Base-by-base conservation (phyloP, 257 asterid species). In the Thymus quinquecostatus region DNA sequence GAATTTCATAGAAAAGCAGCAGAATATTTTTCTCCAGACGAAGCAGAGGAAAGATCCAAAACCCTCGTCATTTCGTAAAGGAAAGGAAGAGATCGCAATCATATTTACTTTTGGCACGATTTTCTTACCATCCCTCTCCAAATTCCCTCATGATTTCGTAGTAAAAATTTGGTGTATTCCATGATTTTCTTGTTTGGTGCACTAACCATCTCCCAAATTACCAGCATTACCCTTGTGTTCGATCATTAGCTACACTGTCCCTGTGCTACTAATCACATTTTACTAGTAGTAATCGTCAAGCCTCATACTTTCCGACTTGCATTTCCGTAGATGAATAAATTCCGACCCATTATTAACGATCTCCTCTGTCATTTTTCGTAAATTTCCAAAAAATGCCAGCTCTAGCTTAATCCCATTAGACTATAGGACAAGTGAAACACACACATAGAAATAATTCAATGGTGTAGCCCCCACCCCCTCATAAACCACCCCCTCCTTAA, bases 391-490 rank as follows among this genome's bases (percentile, higher is more conserved):
- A 59, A 8, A 43, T n/a, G 78, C 71, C 77, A 75, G 78, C 83
- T 58, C 66, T 51, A 43, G 45, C 30, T 61, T 28, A 69, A 62
- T 47, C 9, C 32, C 40, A 54, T 64, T 63, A 44, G 6, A 10
- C 43, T 6, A 30, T 29, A 30, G 5, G 34, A 14, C 51, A 1
- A 59, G 27, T 58, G 56, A 58, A 60, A 2, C n/a, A 11, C 21
- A 21, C 21, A 40, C 38, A 56, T 3, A 55, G 41, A 11, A 56
- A 56, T 11, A 56, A 36, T 5, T 27, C 58, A 8, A 64, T 27
- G 72, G 41, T 38, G 65, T 13, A 66, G 82, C 29, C 87, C 85
- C 85, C 84, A 81, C 80, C 74, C 78, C 87, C 72, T 79, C 69
- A 60, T 38, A 72, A 72, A 59, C 47, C 76, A 51, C 81, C 69